A percentile compares a stretch with the other conserved stretches of the same genome.
Evolutionary conservation across 768 basidiomycete species (phyloP).

Genomic region (Amanita exitialis): DNA sequence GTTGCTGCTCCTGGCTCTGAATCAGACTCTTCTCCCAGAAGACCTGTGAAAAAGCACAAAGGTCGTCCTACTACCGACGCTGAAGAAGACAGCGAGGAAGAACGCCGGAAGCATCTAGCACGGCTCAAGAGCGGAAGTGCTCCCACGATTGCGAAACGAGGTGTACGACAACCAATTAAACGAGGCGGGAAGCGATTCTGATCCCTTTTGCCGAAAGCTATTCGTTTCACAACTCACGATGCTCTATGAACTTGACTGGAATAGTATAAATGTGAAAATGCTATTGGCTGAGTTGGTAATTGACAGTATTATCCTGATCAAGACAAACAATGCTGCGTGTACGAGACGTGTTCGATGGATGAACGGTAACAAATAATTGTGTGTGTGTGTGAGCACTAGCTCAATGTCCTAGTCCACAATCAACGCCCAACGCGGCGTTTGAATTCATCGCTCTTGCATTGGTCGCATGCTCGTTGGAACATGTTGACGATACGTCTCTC

Average conservation of each 20-base stretch:
- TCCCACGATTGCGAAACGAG: constrained; percentile 32
- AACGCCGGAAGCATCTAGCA: constrained; percentile 30
- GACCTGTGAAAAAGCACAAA: constrained; percentile 42
- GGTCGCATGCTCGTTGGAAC: constrained; percentile 56
- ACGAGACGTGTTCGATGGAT: no score
- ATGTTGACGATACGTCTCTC: constrained; percentile 50
- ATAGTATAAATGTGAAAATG: background rate
- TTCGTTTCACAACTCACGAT: background rate
- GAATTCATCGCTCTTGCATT: constrained; percentile 32
- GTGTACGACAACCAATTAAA: constrained; percentile 65
- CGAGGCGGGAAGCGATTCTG: constrained; percentile 70
- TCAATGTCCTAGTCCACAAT: background rate
- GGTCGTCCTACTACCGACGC: constrained; percentile 15
- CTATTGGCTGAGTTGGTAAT: background rate
- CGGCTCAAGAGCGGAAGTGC: constrained; percentile 2
- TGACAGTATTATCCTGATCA: background rate
- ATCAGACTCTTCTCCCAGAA: constrained; percentile 43
- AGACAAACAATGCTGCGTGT: background rate
- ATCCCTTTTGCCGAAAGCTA: constrained; percentile 7
- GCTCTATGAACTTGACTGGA: background rate
- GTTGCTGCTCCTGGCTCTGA: constrained; percentile 24
- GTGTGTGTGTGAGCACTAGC: background rate
- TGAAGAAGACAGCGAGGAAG: constrained; percentile 51
- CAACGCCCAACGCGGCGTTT: constrained; percentile 6
- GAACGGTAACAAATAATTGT: no score